Base-by-base conservation (phyloP, 2,329 filamentous ascomycete species). In the Alternaria sp. region DNA sequence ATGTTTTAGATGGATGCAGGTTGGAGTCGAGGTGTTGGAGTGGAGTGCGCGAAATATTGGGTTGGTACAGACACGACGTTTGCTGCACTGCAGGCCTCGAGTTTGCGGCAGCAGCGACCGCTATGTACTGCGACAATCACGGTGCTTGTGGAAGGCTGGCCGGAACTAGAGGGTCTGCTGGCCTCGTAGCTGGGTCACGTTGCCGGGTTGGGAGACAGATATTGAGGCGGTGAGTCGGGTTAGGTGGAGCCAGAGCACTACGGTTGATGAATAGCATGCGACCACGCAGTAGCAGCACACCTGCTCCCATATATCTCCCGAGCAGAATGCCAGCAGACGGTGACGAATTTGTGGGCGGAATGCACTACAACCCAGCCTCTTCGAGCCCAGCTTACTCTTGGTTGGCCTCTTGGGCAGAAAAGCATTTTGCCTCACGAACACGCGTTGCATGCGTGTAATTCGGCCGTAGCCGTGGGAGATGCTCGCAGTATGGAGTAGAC, bases 301-400 rank as follows among this genome's bases (percentile, higher is more conserved):
- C 89, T 73, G 61, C 87, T 81, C 72, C 90, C 75, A 23, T 88
- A 90, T 77, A 43, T 88, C 87, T 79, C 88, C 88, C 85, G 49
- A 20, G 89, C 84, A 89, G 89, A 83, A 71, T 61, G 74, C 72
- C 72, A 72, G 69, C 71, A 70, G 56, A 68, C 62, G 63, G 64
- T 74, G 72, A 74, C 72, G 72, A 73, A 66, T 64, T 54, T 64
- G 47, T 63, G 63, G 67, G 64, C 61, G 65, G 66, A 65, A 61
- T 37, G 68, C 66, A 67, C 61, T 65, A 67, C 68, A 55, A 61
- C 65, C 73, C 74, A 76, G 70, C 72, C 74, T 65, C 65, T 58
- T 49, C 54, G 65, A 56, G 61, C 66, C 67, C 54, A 58, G 64
- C 14, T 53, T 67, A 49, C 55, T 57, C 51, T 50, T 59, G 63